Evolutionary conservation across 1,284 basidiomycete genomes (phyloP), one percentile per base, ranked within the genome.

Genomic region (Acaromyces ingoldii): DNA sequence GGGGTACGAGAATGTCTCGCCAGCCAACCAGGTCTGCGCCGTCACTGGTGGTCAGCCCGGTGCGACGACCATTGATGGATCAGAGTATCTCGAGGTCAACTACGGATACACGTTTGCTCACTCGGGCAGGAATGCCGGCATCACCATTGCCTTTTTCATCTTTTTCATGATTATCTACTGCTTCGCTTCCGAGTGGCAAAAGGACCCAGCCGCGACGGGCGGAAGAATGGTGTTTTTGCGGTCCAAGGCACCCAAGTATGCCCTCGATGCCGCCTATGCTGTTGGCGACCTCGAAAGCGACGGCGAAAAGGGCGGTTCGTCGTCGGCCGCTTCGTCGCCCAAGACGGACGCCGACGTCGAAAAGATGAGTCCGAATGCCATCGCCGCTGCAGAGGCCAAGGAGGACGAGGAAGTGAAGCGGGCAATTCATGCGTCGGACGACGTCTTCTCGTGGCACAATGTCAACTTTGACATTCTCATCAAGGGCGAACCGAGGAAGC

Each of bases 191-290:
- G 63, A 67, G 33, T 63, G 56, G 55, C 66, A 70, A 41, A 53
- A 41, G 21, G 66, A 72, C 40, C 70, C 67, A 0, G 45, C 55
- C 17, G 59, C 67, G 1, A 41, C 55, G 1, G 65, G 67, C 24
- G 67, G 63, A 22, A 57, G 67, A 24, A 68, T 67, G 58, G 53
- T 70, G 19, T 71, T 64, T 54, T 55, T 67, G 31, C 65, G 70
- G 13, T 55, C 49, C 26, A 30, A 43, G 4, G 61, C 46, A n/a
- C 49, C 49, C 25, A 37, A 31, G 28, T 6, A 19, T 9, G 34
- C 45, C 34, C 26, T 37, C 17, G 37, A 30, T 15, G 40, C 48
- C 10, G 29, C 38, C 15, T 38, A 53, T 21, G 42, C 42, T 13
- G 25, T 28, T n/a, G n/a, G n/a, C n/a, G n/a, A n/a, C n/a, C n/a